Base-by-base conservation (phyloP, 345 rosid species). In the Arabidopsis suecica region DNA sequence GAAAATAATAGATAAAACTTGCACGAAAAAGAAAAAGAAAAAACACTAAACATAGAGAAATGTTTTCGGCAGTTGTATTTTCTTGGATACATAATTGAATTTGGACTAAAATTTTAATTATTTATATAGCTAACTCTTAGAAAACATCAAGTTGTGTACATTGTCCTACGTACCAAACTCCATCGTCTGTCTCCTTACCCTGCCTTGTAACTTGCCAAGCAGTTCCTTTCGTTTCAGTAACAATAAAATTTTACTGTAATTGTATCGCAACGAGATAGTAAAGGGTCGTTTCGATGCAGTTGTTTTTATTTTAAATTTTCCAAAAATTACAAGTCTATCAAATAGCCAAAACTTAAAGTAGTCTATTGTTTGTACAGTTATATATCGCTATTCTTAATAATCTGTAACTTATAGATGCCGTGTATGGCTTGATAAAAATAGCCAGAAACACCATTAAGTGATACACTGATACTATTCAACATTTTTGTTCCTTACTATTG, bases 151-250 rank as follows among this genome's bases (percentile, higher is more conserved):
- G 41, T 51, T 51, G 60, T 45, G 30, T 34, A 37, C 14, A 50
- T 25, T 51, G 72, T 4, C 72, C 20, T 53, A n/a, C n/a, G n/a
- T n/a, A 38, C 61, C 72, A 38, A 53, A 51, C 34, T 36, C 18
- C 9, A 51, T 64, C 9, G 37, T 64, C 55, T 45, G 55, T 36
- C 28, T 59, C 1, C 13, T 5, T 32, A 14, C 20, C 48, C n/a
- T 65, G 56, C 42, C 28, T 16, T 32, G 3, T 30, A 14, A 62
- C 61, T 14, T 56, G 14, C 61, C 4, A 51, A 37, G 34, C 34
- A 1, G 59, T 36, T 33, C 20, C 12, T 33, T 65, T 65, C 18
- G 30, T 33, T 34, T 32, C 9, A 32, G 30, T 64, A 45, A n/a
- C 14, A 14, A 14, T 48, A 64, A 40, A 30, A 5, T 5, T 16